Percentiles rank a stretch among this genome's conserved stretches.
Conservation (phyloP, 306 rosid species). For the Corylus heterophylla region DNA sequence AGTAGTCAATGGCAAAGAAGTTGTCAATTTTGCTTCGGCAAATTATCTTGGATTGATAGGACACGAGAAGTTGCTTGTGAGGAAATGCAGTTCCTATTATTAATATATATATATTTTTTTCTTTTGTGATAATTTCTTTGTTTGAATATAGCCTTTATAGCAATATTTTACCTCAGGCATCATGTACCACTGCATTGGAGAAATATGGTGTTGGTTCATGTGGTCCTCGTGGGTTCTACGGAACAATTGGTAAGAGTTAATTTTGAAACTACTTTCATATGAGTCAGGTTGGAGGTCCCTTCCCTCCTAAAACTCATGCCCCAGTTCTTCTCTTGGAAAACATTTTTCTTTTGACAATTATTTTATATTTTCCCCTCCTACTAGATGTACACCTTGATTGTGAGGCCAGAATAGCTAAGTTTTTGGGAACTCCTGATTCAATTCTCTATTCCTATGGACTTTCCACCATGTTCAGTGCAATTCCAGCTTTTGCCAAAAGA, state of each 20-base stretch:
- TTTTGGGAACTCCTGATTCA: conserved; percentile 98
- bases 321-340: not conserved
- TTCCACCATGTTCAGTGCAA: conserved; percentile 98
- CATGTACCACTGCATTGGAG: conserved; percentile 86
- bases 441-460: conserved; percentile 95
- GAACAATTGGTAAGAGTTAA: conserved; percentile 75
- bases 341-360: not conserved
- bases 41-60: conserved; percentile 95
- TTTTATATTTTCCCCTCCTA: conserved; percentile 24
- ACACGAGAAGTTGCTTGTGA: conserved; percentile 79
- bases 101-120: not conserved
- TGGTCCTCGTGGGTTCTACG: conserved; percentile 99
- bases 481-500: conserved; percentile 93
- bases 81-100: conserved; percentile 33
- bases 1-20: conserved; percentile 76
- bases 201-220: conserved; percentile 99
- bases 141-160: conserved; percentile 26
- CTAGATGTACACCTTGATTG: conserved; percentile 98
- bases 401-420: conserved; percentile 93
- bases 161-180: conserved; percentile 58
- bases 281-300: not conserved
- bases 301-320: not conserved
- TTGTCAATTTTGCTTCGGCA: conserved; percentile 94
- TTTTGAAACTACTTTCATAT: conserved; percentile 25
- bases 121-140: not conserved